These are phyloP conservation scores for Fusarium sp. DNA, from an alignment of 2,329 filamentous ascomycete genomes.

Conservation along the genomic window DNA sequence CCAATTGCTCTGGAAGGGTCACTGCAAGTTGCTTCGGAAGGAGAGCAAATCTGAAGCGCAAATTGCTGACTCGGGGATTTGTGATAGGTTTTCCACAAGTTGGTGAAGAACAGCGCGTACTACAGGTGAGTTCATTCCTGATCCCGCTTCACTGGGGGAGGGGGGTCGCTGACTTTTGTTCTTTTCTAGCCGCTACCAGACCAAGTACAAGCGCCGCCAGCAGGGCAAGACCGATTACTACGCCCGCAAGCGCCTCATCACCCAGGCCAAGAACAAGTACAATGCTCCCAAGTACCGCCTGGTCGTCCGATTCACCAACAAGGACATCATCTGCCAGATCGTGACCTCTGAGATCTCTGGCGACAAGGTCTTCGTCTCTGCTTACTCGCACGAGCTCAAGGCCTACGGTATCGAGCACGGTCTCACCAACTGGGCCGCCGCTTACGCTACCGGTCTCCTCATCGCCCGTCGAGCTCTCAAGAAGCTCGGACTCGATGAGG, in stretches of 20 bases:
- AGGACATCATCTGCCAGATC: slow-evolving; percentile 99
- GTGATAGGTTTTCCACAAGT: slow-evolving; percentile 87
- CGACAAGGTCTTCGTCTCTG: slow-evolving; percentile 94
- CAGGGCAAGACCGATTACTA: slow-evolving; percentile 99
- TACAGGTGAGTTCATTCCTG: slow-evolving; percentile 79
- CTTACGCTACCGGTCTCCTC: slow-evolving; percentile 96
- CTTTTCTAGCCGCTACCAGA: slow-evolving; percentile 90
- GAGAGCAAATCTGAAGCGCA: slow-evolving; percentile 86
- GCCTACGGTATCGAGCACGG: slow-evolving; percentile 98
- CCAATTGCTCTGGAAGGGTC: slow-evolving; percentile 73
- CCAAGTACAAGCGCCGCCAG: slow-evolving; percentile 98
- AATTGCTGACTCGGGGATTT: slow-evolving; percentile 97
- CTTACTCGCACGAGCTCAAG: slow-evolving; percentile 98
- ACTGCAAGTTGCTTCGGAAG: slow-evolving; percentile 98
- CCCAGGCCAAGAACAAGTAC: slow-evolving; percentile 99
- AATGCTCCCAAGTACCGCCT: slow-evolving; percentile 99
- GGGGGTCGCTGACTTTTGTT: slow-evolving; percentile 45
- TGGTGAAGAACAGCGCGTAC: slow-evolving; percentile 98
- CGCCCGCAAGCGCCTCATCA: slow-evolving; percentile 98
- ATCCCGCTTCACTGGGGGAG: neutral
- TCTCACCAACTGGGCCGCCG: slow-evolving; percentile 99
- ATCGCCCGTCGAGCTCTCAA: slow-evolving; percentile 95
- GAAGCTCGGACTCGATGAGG: slow-evolving; percentile 96
- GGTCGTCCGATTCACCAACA: slow-evolving; percentile 99
- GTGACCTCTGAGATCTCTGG: slow-evolving; percentile 95